Conservation (phyloP, 2,329 filamentous ascomycete species). For the Colletotrichum karsti region DNA sequence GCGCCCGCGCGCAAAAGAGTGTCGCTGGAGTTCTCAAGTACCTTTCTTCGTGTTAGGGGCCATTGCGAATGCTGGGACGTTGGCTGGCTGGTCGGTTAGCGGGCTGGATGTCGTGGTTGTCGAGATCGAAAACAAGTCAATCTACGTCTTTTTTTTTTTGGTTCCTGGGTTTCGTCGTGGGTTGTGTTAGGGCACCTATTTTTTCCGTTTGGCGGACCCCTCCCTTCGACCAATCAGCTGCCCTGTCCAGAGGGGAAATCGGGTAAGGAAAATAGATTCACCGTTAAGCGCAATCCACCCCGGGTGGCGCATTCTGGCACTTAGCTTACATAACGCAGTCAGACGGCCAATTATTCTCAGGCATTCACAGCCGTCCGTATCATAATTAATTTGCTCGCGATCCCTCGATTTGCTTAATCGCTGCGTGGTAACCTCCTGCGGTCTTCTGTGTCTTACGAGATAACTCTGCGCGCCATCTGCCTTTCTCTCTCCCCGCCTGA, state of each 20-base stretch:
- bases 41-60: conserved; percentile 50
- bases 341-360: background rate
- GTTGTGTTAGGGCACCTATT: conserved; percentile 6
- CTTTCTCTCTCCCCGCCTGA: background rate
- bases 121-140: background rate
- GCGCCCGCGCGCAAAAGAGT: conserved; percentile 17
- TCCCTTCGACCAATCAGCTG: background rate
- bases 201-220: background rate
- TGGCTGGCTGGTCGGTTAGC: conserved; percentile 31
- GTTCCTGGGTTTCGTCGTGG: conserved; percentile 15
- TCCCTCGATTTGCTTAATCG: too few species aligned
- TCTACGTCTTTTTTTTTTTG: background rate
- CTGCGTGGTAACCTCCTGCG: too few species aligned
- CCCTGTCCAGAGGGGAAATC: too few species aligned
- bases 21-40: conserved; percentile 33
- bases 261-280: background rate
- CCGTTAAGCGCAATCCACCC: background rate
- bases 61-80: conserved; percentile 41
- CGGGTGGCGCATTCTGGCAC: too few species aligned
- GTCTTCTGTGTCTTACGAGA: too few species aligned
- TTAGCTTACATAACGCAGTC: background rate
- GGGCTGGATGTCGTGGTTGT: conserved; percentile 25
- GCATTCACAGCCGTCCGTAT: background rate
- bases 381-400: too few species aligned
- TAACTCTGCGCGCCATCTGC: too few species aligned